These are phyloP conservation scores for Deuterostichococcus epilithicus DNA, from an alignment of 139 green algal genomes.

Conservation along the genomic window DNA sequence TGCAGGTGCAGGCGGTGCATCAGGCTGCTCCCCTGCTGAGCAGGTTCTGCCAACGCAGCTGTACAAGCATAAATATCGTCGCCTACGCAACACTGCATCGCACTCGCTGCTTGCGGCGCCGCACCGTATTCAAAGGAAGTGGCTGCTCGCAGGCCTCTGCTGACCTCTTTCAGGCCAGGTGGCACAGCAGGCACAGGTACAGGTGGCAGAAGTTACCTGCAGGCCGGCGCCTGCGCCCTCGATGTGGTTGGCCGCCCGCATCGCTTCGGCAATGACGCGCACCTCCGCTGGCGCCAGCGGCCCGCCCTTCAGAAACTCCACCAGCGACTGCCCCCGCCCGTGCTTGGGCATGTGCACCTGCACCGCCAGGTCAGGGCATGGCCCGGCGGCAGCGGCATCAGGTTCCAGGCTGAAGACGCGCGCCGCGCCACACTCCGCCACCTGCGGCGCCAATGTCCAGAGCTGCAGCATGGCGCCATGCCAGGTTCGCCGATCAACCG, in stretches of 20 bases:
- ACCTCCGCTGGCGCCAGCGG: neutral
- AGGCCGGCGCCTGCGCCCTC: neutral
- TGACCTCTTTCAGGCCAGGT: neutral
- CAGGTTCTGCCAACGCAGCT: too few species aligned
- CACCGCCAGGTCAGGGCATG: neutral
- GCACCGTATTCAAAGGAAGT: neutral
- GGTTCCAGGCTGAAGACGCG: neutral
- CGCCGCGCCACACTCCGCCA: neutral
- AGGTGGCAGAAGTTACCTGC: neutral
- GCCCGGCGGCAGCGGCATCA: neutral
- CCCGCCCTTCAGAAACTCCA: constrained; percentile 10
- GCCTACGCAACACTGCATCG: neutral
- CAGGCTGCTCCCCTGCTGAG: too few species aligned
- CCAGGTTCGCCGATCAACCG: neutral
- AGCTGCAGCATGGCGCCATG: neutral
- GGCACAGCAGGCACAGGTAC: neutral
- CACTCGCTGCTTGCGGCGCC: neutral
- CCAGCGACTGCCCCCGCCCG: neutral
- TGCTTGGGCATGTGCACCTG: neutral
- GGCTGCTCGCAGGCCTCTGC: neutral
- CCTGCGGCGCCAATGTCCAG: neutral
- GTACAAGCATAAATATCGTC: neutral
- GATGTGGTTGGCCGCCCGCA: constrained; percentile 5
- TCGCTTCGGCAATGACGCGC: neutral
- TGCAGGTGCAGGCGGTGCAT: too few species aligned